Evolutionary conservation across 495 filamentous ascomycete genomes (phyloP).

Genomic region (Viridothelium virens): DNA sequence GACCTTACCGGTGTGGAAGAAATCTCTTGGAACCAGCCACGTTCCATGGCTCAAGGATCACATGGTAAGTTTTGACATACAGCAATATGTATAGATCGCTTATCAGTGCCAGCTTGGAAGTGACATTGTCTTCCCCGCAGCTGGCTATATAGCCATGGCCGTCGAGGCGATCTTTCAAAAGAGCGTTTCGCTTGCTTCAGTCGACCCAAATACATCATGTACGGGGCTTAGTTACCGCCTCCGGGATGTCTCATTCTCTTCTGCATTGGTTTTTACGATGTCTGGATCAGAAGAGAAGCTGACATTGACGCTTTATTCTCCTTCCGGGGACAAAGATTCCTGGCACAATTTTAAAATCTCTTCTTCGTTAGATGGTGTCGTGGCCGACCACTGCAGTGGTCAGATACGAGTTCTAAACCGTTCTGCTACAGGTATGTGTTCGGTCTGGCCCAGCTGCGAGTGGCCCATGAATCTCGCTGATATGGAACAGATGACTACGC

Average conservation of each 20-base stretch:
- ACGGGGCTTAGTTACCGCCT: slow-evolving; percentile 23
- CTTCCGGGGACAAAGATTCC: not conserved
- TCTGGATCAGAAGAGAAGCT: not conserved
- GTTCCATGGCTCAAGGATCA: slow-evolving; percentile 50
- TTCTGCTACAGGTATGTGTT: slow-evolving; percentile 9
- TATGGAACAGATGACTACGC: not conserved
- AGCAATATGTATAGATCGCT: not conserved
- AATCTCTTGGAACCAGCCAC: slow-evolving; percentile 45
- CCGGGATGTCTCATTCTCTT: slow-evolving; percentile 27
- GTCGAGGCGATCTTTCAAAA: slow-evolving; percentile 36
- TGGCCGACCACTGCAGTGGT: slow-evolving; percentile 17
- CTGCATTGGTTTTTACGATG: not conserved
- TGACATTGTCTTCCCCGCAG: slow-evolving; percentile 27
- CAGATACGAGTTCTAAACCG: slow-evolving; percentile 7
- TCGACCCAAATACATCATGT: slow-evolving; percentile 6
- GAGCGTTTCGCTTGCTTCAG: slow-evolving; percentile 14
- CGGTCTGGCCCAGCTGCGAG: not conserved
- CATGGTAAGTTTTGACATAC: slow-evolving; percentile 10
- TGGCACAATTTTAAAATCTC: not conserved
- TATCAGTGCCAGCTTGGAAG: not conserved
- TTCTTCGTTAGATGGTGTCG: slow-evolving; percentile 6
- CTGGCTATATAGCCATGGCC: slow-evolving; percentile 37
- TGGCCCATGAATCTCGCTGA: too few species aligned
- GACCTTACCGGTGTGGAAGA: slow-evolving; percentile 46
- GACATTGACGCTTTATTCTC: not conserved